Base-by-base conservation (phyloP, 1,139 yeast species). In the Blastobotrys aristatus region DNA sequence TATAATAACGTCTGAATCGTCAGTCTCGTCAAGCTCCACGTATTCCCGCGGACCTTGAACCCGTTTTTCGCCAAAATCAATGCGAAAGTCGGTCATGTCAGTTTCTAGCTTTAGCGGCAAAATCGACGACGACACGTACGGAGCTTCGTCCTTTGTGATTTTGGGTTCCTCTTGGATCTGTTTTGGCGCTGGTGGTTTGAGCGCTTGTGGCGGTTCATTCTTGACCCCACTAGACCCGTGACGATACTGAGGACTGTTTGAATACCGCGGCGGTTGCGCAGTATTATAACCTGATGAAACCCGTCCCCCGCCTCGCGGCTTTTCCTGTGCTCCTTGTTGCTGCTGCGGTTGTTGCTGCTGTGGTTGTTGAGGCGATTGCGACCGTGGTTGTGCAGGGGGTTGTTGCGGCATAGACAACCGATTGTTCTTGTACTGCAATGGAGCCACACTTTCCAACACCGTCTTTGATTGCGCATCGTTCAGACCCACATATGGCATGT, bases 1-100 rank as follows among this genome's bases (percentile, higher is more conserved):
- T 5, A 48, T 29, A 37, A 40, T 35, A 18, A 48, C 34, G 26
- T 48, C 49, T 13, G 47, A 43, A 26, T 40, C 50, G 36, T 40
- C 34, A 5, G 40, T 37, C 17, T 16, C 18, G n/a, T 6, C 14
- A 6, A 30, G 18, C n/a, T 10, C 16, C 20, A 37, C 11, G 30
- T 14, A 39, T 20, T 43, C 43, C 18, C 37, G 37, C 24, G 40
- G 49, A 7, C 43, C 49, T n/a, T 29, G 38, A 5, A 31, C 44
- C 11, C 27, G 29, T 17, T 37, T 22, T 20, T 3, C 4, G 7
- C 26, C 26, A 30, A 30, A 30, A 13, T 24, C 10, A 24, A 24
- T 24, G 8, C 10, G 13, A 16, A 32, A 14, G 14, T 10, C 20
- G 10, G 35, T 3, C 18, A 4, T 18, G 18, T 4, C 18, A 18